These are phyloP conservation scores for Coemansia sp. DNA, from an alignment of 192 early-diverging fungal genomes.

Conservation along the genomic window DNA sequence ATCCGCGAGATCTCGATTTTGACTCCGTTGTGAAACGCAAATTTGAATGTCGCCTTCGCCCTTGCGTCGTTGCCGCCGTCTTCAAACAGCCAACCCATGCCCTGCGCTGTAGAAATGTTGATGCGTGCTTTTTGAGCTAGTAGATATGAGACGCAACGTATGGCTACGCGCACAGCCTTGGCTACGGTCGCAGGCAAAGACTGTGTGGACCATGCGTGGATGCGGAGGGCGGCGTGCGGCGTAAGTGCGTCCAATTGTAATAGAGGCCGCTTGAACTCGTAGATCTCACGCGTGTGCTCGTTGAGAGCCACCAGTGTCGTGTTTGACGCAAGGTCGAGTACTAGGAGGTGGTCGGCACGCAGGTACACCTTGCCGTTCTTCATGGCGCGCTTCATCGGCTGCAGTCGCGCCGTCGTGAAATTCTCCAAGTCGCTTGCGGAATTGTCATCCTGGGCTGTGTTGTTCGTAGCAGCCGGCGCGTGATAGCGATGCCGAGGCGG, in stretches of 20 bases:
- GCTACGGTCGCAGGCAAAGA: conserved; percentile 23
- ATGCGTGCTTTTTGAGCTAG: conserved; percentile 65
- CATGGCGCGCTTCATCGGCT: conserved; percentile 23
- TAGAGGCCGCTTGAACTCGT: conserved; percentile 21
- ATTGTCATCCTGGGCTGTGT: neutral
- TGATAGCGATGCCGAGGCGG: neutral
- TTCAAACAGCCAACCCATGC: conserved; percentile 65
- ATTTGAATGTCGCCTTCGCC: conserved; percentile 60
- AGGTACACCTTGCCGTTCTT: conserved; percentile 39
- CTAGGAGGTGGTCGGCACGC: conserved; percentile 20
- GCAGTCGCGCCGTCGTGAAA: conserved; percentile 23
- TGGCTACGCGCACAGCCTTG: conserved; percentile 51
- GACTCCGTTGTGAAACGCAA: conserved; percentile 65
- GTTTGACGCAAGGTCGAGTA: conserved; percentile 24
- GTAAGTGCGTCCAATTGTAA: conserved; percentile 4
- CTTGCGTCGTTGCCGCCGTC: conserved; percentile 54
- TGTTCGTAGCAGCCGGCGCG: neutral
- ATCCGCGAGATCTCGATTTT: conserved; percentile 44
- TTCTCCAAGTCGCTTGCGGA: neutral
- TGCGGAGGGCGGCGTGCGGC: neutral
- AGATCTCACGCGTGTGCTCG: conserved; percentile 7
- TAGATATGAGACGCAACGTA: conserved; percentile 55
- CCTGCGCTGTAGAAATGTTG: conserved; percentile 68
- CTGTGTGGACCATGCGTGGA: conserved; percentile 19
- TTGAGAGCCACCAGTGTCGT: conserved; percentile 13